phyloP scores from a whole-genome alignment of 257 asterid genomes.

The Nicotiana paniculata region DNA sequence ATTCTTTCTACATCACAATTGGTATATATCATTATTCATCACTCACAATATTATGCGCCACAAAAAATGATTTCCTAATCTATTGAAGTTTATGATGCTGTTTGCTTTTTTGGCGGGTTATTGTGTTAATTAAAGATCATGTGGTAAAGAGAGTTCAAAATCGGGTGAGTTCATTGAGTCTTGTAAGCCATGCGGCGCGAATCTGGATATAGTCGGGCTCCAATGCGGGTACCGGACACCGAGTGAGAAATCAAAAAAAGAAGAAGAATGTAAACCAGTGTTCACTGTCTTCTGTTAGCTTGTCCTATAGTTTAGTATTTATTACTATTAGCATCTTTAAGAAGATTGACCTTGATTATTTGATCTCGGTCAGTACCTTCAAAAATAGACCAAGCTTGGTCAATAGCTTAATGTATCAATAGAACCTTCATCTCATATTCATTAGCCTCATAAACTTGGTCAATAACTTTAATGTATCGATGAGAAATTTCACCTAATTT shows the following conservation, averaged over 20 bases:
- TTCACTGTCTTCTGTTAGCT: not conserved
- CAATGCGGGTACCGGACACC: too few relatives aligned
- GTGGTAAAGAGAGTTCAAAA: too few relatives aligned
- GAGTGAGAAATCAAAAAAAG: too few relatives aligned
- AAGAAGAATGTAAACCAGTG: not conserved
- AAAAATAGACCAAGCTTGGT: not conserved
- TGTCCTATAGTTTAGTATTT: not conserved
- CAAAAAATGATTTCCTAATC: too few relatives aligned
- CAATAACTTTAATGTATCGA: not conserved
- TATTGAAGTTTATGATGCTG: too few relatives aligned
- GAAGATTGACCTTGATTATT: not conserved
- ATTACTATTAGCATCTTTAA: not conserved
- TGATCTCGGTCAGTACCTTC: not conserved
- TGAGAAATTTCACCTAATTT: not conserved
- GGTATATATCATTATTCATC: too few relatives aligned
- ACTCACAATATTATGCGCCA: too few relatives aligned
- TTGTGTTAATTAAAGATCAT: too few relatives aligned
- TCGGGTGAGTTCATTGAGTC: not conserved
- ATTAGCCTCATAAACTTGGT: not conserved
- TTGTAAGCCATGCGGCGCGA: not conserved
- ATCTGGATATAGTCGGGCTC: too few relatives aligned
- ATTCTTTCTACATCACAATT: too few relatives aligned
- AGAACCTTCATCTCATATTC: not conserved
- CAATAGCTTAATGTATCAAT: not conserved
- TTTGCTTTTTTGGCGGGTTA: too few relatives aligned